Percentiles rank a stretch among this genome's conserved stretches.
Conservation (phyloP, 1,139 yeast species). For the Pichia kudriavzevii region DNA sequence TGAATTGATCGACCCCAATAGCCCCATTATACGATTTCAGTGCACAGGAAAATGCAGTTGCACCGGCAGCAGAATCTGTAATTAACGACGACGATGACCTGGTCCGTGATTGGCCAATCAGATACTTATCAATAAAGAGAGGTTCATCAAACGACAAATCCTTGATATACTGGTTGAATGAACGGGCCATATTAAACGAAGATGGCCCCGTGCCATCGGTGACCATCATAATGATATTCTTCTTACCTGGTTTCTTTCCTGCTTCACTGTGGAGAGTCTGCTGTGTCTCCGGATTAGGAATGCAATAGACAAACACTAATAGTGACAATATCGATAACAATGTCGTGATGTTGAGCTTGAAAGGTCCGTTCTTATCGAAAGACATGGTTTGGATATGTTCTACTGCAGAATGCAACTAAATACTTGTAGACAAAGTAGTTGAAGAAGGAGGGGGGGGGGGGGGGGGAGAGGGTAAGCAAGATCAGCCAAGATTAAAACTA, state of each 20-base stretch:
- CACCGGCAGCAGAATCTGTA: slow-evolving; percentile 93
- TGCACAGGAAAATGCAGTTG: slow-evolving; percentile 82
- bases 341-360: slow-evolving; percentile 1
- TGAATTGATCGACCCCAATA: slow-evolving; percentile 60
- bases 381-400: no score
- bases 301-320: slow-evolving; percentile 1
- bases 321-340: slow-evolving; percentile 1
- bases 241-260: slow-evolving; percentile 25
- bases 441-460: no score
- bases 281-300: slow-evolving; percentile 2
- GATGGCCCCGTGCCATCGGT: slow-evolving; percentile 94
- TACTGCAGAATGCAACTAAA: no score
- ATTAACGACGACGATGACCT: slow-evolving; percentile 62
- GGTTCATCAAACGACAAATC: slow-evolving; percentile 43
- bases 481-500: no score
- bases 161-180: slow-evolving; percentile 55
- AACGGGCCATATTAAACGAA: slow-evolving; percentile 65
- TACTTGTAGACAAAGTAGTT: no score
- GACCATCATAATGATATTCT: slow-evolving; percentile 75
- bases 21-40: slow-evolving; percentile 78
- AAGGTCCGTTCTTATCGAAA: no score
- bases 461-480: no score
- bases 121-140: slow-evolving; percentile 53
- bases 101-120: slow-evolving; percentile 75
- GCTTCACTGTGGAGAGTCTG: neutral